These are phyloP conservation scores for Dionaea muscipula DNA, from an alignment of 179 eudicot genomes.

Conservation along the genomic window DNA sequence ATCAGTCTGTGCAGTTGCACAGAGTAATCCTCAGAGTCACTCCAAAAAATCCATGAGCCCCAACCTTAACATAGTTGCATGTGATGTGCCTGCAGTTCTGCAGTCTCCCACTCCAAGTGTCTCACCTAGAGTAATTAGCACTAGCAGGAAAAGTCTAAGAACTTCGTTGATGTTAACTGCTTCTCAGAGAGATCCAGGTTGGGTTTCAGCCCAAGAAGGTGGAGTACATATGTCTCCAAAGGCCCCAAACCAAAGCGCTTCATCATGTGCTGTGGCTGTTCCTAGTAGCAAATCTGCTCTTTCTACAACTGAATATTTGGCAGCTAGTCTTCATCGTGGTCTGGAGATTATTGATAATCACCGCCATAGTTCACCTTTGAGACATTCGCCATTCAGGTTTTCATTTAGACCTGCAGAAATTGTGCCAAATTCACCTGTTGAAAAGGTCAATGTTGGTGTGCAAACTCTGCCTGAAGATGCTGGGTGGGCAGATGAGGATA, in stretches of 20 bases:
- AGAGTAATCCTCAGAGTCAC: slow-evolving; percentile 15
- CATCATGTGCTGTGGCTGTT: slow-evolving; percentile 23
- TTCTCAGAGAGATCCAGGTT: slow-evolving; percentile 30
- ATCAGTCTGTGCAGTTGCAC: slow-evolving; percentile 10
- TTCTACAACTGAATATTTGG: slow-evolving; percentile 48
- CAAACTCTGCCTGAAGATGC: slow-evolving; percentile 41
- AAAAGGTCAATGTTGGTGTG: slow-evolving; percentile 68
- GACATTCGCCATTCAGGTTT: slow-evolving; percentile 64
- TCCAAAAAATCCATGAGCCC: slow-evolving; percentile 19
- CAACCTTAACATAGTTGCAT: slow-evolving; percentile 23
- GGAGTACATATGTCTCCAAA: slow-evolving; percentile 23
- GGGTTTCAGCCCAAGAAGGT: slow-evolving; percentile 16
- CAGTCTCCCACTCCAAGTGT: slow-evolving; percentile 70
- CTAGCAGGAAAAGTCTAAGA: slow-evolving; percentile 67
- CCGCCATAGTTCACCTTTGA: slow-evolving; percentile 48
- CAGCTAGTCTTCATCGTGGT: slow-evolving; percentile 81
- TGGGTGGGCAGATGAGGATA: slow-evolving; percentile 27
- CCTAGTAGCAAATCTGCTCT: slow-evolving; percentile 22
- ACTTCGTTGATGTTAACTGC: slow-evolving; percentile 50
- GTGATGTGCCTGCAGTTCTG: slow-evolving; percentile 41
- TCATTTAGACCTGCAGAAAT: slow-evolving; percentile 53
- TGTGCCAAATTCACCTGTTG: slow-evolving; percentile 33
- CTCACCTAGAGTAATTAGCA: slow-evolving; percentile 54
- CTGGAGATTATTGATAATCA: slow-evolving; percentile 62
- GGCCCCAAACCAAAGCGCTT: slow-evolving; percentile 25